Evolutionary conservation across 139 green algal genomes (phyloP).

Genomic region (Protoeuglena noctilucae): DNA sequence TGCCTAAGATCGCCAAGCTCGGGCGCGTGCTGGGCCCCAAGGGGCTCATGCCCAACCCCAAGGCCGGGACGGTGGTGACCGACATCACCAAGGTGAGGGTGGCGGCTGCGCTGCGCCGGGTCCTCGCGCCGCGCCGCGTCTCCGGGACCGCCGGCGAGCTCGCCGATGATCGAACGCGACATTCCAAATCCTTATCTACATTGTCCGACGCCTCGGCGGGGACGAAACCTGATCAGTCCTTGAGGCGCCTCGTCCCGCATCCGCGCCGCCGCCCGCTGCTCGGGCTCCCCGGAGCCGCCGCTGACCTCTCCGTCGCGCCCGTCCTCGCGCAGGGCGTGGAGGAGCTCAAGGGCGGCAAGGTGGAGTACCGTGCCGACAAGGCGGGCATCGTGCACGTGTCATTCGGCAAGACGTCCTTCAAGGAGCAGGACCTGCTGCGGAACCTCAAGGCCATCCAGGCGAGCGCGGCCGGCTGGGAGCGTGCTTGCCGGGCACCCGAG

Average conservation of each 20-base stretch:
- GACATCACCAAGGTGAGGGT: conserved; percentile 70
- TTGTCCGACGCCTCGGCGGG: no score
- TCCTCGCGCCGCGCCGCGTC: neutral
- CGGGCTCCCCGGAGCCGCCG: no score
- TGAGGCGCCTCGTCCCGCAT: no score
- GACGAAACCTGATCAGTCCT: no score
- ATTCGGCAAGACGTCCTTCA: conserved; percentile 83
- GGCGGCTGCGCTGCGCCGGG: neutral
- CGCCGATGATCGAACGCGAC: no score
- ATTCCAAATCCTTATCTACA: conserved; percentile 3
- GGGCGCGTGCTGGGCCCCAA: conserved; percentile 80
- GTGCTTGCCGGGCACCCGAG: no score
- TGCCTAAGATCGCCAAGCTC: conserved; percentile 97
- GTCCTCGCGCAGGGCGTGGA: conserved; percentile 58
- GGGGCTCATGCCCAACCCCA: conserved; percentile 98
- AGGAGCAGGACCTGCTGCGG: conserved; percentile 57
- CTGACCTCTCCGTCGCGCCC: neutral
- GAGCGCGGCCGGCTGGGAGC: no score
- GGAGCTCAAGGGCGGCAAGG: conserved; percentile 98
- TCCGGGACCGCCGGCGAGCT: neutral
- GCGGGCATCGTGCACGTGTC: conserved; percentile 90
- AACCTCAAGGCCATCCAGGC: conserved; percentile 89
- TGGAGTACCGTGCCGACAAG: conserved; percentile 98
- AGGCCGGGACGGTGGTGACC: conserved; percentile 97
- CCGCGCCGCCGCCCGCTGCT: no score